phyloP scores from a whole-genome alignment of 2,329 filamentous ascomycete genomes.

The Teratosphaeria epicoccoides region DNA sequence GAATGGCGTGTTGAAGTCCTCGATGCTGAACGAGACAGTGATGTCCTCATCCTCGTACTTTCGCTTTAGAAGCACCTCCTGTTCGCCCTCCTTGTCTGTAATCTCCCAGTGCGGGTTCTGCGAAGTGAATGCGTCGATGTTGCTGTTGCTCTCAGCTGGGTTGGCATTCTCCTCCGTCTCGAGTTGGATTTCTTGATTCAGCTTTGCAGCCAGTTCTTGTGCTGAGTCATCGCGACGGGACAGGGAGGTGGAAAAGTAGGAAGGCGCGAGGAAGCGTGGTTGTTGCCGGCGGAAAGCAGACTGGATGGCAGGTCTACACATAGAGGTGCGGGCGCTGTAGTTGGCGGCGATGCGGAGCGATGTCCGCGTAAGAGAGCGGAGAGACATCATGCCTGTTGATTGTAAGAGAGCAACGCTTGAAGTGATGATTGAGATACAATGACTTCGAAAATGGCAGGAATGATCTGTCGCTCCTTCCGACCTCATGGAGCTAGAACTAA shows the following conservation, averaged over 20 bases:
- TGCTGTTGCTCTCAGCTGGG: conserved; percentile 48
- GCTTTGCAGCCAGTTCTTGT: conserved; percentile 73
- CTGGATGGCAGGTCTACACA: conserved; percentile 24
- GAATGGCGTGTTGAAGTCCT: conserved; percentile 52
- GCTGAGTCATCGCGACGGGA: conserved; percentile 44
- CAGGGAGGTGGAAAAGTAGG: conserved; percentile 35
- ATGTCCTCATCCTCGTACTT: conserved; percentile 81
- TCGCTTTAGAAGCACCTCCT: conserved; percentile 77
- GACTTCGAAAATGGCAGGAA: neutral
- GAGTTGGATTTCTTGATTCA: conserved; percentile 71
- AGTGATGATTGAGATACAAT: neutral
- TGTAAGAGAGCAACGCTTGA: neutral
- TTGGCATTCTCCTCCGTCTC: conserved; percentile 57
- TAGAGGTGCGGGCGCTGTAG: conserved; percentile 27
- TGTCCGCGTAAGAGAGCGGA: conserved; percentile 35
- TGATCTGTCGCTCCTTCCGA: neutral
- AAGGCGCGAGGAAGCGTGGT: conserved; percentile 6
- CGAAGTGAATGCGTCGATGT: conserved; percentile 73
- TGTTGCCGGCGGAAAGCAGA: conserved; percentile 8
- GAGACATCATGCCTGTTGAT: conserved; percentile 32
- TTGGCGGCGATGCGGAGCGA: conserved; percentile 30
- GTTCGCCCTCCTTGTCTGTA: conserved; percentile 69
- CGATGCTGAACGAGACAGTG: conserved; percentile 72
- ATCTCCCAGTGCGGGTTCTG: conserved; percentile 66
- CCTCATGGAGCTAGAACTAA: neutral